These are phyloP conservation scores for Rhizoclosmatium sp. DNA, from an alignment of 192 early-diverging fungal genomes.

Conservation along the genomic window DNA sequence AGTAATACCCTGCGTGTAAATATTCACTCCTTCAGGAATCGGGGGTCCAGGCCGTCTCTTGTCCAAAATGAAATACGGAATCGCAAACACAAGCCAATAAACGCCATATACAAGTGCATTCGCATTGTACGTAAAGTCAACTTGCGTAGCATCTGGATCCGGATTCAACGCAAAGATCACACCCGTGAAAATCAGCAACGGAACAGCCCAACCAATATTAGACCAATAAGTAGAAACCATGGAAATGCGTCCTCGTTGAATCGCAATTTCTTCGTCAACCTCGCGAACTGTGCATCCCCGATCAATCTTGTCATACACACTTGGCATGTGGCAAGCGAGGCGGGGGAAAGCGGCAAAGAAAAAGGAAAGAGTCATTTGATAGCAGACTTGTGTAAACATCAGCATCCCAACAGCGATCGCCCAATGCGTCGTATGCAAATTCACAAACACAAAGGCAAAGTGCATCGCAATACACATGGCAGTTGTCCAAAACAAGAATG, in stretches of 20 bases:
- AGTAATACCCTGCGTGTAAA: constrained; percentile 41
- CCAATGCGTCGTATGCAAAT: background rate
- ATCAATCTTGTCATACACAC: constrained; percentile 31
- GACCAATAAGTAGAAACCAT: constrained; percentile 55
- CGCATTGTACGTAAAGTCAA: constrained; percentile 27
- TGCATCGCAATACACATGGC: constrained; percentile 1
- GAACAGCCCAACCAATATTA: constrained; percentile 54
- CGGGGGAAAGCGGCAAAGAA: constrained; percentile 35
- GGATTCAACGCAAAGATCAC: constrained; percentile 40
- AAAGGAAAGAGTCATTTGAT: constrained; percentile 19
- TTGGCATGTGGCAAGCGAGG: constrained; percentile 29
- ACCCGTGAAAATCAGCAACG: constrained; percentile 39
- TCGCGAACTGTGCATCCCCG: constrained; percentile 6
- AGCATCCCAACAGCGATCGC: background rate
- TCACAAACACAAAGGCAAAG: constrained; percentile 18
- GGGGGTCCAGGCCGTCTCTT: constrained; percentile 49
- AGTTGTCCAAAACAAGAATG: constrained; percentile 14
- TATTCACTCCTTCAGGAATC: constrained; percentile 41
- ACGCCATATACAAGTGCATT: constrained; percentile 36
- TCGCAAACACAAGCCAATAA: constrained; percentile 48
- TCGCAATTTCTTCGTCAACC: constrained; percentile 33
- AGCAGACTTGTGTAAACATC: constrained; percentile 1
- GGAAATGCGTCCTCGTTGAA: constrained; percentile 53
- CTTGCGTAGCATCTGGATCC: constrained; percentile 24
- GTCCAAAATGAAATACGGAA: constrained; percentile 49